These are phyloP conservation scores for Amanita phalloides DNA, from an alignment of 768 basidiomycete species.

Conservation along the genomic window DNA sequence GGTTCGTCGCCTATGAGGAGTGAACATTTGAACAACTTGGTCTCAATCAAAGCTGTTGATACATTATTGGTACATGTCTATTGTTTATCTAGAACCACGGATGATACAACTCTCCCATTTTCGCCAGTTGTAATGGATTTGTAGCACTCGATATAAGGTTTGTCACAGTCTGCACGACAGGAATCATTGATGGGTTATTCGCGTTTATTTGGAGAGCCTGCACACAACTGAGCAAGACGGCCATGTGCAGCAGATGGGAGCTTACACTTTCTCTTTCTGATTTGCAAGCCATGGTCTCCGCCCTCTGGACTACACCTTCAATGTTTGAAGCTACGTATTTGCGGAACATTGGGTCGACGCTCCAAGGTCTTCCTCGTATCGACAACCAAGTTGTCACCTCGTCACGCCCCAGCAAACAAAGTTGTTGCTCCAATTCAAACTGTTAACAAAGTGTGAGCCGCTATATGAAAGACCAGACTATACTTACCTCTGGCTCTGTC, in stretches of 20 bases:
- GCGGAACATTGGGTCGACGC: slow-evolving; percentile 49
- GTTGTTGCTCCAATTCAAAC: slow-evolving; percentile 89
- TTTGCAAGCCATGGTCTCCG: slow-evolving; percentile 81
- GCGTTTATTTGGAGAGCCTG: slow-evolving; percentile 25
- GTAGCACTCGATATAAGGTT: slow-evolving; percentile 80
- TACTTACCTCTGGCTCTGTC: slow-evolving; percentile 78
- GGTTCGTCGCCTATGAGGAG: slow-evolving; percentile 25
- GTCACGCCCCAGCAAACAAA: slow-evolving; percentile 87
- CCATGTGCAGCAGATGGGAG: not conserved
- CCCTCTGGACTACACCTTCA: slow-evolving; percentile 68
- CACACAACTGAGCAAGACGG: not conserved
- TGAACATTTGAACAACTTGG: slow-evolving; percentile 6
- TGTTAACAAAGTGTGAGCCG: slow-evolving; percentile 18
- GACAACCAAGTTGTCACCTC: slow-evolving; percentile 76
- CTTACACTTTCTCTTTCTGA: slow-evolving; percentile 72
- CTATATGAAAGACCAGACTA: not conserved
- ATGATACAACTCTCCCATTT: slow-evolving; percentile 77
- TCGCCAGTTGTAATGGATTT: slow-evolving; percentile 74
- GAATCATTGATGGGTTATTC: slow-evolving; percentile 27
- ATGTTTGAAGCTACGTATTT: slow-evolving; percentile 41
- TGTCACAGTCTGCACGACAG: slow-evolving; percentile 73
- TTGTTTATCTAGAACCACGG: slow-evolving; percentile 63
- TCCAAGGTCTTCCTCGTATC: slow-evolving; percentile 45
- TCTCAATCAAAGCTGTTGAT: slow-evolving; percentile 2
- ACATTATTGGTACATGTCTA: slow-evolving; percentile 6